These are phyloP conservation scores for Hawksworthiomyces lignivorus DNA, from an alignment of 2,329 filamentous ascomycete genomes.

Conservation along the genomic window DNA sequence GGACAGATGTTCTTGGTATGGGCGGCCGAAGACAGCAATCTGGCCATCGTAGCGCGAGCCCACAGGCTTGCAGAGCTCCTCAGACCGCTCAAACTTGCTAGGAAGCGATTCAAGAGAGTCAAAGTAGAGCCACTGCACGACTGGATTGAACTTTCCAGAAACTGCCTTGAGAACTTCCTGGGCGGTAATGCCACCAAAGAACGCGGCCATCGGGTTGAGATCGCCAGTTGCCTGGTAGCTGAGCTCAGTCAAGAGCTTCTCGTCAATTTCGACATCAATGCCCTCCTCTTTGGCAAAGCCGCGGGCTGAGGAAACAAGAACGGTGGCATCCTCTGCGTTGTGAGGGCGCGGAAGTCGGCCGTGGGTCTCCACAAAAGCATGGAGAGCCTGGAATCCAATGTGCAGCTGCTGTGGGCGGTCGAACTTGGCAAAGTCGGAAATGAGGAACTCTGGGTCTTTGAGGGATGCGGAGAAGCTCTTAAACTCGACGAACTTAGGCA, in stretches of 20 bases:
- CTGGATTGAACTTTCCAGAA: conserved; percentile 95
- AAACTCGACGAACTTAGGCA: conserved; percentile 91
- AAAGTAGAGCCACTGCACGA: conserved; percentile 94
- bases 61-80: conserved; percentile 79
- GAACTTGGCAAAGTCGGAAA: conserved; percentile 97
- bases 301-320: conserved; percentile 69
- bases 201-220: conserved; percentile 82
- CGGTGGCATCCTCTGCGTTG: conserved; percentile 73
- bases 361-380: conserved; percentile 71
- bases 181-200: conserved; percentile 88
- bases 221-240: conserved; percentile 93
- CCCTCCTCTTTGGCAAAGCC: conserved; percentile 67
- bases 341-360: conserved; percentile 73
- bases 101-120: conserved; percentile 96
- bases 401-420: conserved; percentile 90
- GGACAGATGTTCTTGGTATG: conserved; percentile 88
- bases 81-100: conserved; percentile 62
- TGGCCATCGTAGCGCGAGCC: conserved; percentile 92
- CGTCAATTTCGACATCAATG: conserved; percentile 75
- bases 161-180: conserved; percentile 96
- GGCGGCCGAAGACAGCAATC: conserved; percentile 88
- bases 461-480: conserved; percentile 70
- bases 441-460: conserved; percentile 79
- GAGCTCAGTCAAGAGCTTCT: conserved; percentile 86
- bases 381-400: conserved; percentile 83